phyloP scores from a whole-genome alignment of 331 rosid species.

The Pyrus hybrid region DNA sequence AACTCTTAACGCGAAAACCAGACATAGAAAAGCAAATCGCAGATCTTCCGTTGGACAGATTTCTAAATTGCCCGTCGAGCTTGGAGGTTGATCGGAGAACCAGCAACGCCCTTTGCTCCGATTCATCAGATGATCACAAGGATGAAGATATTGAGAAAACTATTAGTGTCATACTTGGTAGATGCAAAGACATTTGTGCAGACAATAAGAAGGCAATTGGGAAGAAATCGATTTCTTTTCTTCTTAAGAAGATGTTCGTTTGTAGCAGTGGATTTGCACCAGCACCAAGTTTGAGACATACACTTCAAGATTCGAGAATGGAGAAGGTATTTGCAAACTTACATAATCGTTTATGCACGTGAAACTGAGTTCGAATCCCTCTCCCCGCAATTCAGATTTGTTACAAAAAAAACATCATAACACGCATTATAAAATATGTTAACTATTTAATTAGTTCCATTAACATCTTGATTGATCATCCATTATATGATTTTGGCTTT shows the following conservation, averaged over 20 bases:
- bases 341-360: neutral
- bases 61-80: slow-evolving; percentile 95
- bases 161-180: slow-evolving; percentile 72
- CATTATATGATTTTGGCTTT: neutral
- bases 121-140: slow-evolving; percentile 28
- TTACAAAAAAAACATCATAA: neutral
- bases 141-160: slow-evolving; percentile 88
- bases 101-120: slow-evolving; percentile 51
- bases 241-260: slow-evolving; percentile 81
- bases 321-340: slow-evolving; percentile 61
- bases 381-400: neutral
- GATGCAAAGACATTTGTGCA: slow-evolving; percentile 73
- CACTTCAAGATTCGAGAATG: slow-evolving; percentile 90
- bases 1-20: slow-evolving; percentile 58
- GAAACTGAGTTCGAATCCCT: neutral
- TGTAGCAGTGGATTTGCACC: slow-evolving; percentile 86
- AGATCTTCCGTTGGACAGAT: slow-evolving; percentile 89
- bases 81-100: slow-evolving; percentile 85
- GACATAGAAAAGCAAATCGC: slow-evolving; percentile 57
- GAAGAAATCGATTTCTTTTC: slow-evolving; percentile 82
- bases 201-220: slow-evolving; percentile 58
- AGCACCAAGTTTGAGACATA: slow-evolving; percentile 62
- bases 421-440: neutral
- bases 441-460: neutral
- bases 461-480: neutral